phyloP scores from a whole-genome alignment of 208 protist species.

The Leishmania arabica region DNA sequence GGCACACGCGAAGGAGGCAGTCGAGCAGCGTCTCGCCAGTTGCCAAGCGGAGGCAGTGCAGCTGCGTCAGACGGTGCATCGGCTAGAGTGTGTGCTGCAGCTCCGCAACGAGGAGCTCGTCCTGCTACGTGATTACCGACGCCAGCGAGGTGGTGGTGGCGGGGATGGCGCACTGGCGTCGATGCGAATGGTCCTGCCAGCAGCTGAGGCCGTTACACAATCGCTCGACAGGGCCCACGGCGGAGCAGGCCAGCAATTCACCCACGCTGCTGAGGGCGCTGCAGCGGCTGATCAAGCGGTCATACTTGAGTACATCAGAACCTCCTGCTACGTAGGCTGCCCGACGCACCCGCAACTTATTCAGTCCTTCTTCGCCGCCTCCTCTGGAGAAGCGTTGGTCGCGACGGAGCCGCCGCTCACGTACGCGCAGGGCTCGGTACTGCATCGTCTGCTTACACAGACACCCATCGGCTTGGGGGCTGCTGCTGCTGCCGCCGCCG shows the following conservation, averaged over 20 bases:
- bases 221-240: not conserved
- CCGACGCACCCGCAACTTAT: constrained; percentile 16
- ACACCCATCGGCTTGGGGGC: not conserved
- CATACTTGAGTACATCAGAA: constrained; percentile 7
- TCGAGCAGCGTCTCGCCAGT: constrained; percentile 6
- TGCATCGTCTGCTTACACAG: constrained; percentile 1
- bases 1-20: not conserved
- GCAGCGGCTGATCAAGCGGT: constrained; percentile 2
- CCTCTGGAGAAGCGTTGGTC: constrained; percentile 4
- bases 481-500: not conserved
- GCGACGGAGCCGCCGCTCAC: constrained; percentile 13
- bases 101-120: not conserved
- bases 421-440: constrained; percentile 12
- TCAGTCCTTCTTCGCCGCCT: constrained; percentile 4
- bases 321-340: constrained; percentile 13
- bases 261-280: not conserved
- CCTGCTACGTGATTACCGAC: not conserved
- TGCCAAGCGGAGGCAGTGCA: constrained; percentile 4
- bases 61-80: constrained; percentile 11
- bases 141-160: constrained; percentile 6
- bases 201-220: not conserved
- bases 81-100: constrained; percentile 12
- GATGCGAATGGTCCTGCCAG: not conserved
- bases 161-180: not conserved
- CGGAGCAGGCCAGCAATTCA: not conserved